Evolutionary conservation across 495 filamentous ascomycete species (phyloP).

Genomic region (Podospora australis): DNA sequence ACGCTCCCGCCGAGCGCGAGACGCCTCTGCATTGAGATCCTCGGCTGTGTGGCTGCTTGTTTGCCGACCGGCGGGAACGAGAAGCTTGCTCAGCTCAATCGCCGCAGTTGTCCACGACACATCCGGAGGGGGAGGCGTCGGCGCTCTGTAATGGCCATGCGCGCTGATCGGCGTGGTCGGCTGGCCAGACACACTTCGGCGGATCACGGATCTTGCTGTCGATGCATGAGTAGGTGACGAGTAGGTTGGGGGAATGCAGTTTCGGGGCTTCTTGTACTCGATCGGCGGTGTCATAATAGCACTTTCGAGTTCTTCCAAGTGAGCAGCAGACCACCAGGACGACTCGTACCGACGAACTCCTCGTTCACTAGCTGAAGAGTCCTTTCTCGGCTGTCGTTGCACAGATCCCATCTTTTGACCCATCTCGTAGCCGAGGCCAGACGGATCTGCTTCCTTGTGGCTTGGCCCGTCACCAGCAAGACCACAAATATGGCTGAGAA

Average conservation of each 20-base stretch:
- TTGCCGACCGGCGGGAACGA: slow-evolving; percentile 68
- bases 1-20: slow-evolving; percentile 54
- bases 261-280: slow-evolving; percentile 45
- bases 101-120: slow-evolving; percentile 79
- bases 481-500: slow-evolving; percentile 81
- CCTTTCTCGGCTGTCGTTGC: slow-evolving; percentile 31
- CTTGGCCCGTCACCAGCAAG: slow-evolving; percentile 50
- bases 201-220: slow-evolving; percentile 64
- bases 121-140: slow-evolving; percentile 63
- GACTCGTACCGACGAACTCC: slow-evolving; percentile 47
- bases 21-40: slow-evolving; percentile 64
- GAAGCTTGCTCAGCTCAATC: slow-evolving; percentile 70
- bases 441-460: slow-evolving; percentile 33
- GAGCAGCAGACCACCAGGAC: slow-evolving; percentile 67
- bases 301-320: slow-evolving; percentile 55
- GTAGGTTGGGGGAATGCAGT: slow-evolving; percentile 57
- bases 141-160: slow-evolving; percentile 29
- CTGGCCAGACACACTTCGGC: slow-evolving; percentile 37
- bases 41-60: slow-evolving; percentile 67
- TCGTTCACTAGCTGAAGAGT: slow-evolving; percentile 20
- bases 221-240: slow-evolving; percentile 71
- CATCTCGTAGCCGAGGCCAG: slow-evolving; percentile 48
- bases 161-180: slow-evolving; percentile 23
- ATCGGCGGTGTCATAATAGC: slow-evolving; percentile 50
- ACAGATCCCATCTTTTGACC: slow-evolving; percentile 37